Base-by-base conservation (phyloP, 768 basidiomycete species). In the Candolleomyces eurysporus region DNA sequence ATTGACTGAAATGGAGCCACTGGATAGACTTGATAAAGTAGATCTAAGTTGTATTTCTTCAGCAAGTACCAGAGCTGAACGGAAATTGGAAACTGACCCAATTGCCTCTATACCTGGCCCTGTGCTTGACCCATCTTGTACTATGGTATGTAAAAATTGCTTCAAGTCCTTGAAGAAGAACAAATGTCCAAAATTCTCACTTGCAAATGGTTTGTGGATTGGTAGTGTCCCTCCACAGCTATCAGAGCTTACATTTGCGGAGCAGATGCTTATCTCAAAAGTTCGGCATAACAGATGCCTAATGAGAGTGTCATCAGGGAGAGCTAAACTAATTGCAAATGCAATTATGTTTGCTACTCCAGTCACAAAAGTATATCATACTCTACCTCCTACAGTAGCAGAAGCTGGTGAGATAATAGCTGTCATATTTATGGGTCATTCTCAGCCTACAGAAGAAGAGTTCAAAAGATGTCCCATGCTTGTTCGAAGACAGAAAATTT, bases 311-410 rank as follows among this genome's bases (percentile, higher is more conserved):
- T 57, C 59, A 7, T 40, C 22, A 30, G 59, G 63, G 30, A 42
- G 21, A 39, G 48, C n/a, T 26, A 69, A 67, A 32, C 64, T 71
- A 67, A 45, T 32, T 26, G 69, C 66, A 5, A 72, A 75, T 67
- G 70, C 66, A 0, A 32, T 75, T 11, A 59, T 64, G 7, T 72
- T 70, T 62, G 66, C 65, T 26, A 59, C 64, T 19, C 71, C 72
- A 0, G 63, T 64, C 17, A 45, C 52, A 0, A 70, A 67, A 26
- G 56, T 73, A 4, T 69, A 67, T 49, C 30, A 62, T 16, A 59
- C 48, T 14, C 54, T 72, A 3, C 73, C 71, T 7, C 69, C 68
- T 11, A 49, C 64, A 2, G 48, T 40, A 7, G 43, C 54, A 2
- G 69, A 73, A 63, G 14, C 32, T 7, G 39, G 21, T 7, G 53